Conservation (phyloP, 164 flowering plant species). For the Kalanchoe fedtschenkoi region DNA sequence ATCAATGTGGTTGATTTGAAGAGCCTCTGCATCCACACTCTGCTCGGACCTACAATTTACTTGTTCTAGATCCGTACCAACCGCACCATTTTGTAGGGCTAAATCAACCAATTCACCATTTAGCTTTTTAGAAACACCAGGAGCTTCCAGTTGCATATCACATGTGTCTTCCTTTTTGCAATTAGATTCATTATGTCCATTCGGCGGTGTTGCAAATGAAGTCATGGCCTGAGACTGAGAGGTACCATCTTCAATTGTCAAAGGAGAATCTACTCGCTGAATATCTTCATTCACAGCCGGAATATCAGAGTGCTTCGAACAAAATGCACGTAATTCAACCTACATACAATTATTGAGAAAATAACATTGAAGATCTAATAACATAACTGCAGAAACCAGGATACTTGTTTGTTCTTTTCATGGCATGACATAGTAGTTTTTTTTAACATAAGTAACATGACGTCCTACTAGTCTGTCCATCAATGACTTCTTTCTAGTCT, state of each 20-base stretch:
- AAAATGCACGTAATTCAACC: slow-evolving; percentile 90
- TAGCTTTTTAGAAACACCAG: slow-evolving; percentile 7
- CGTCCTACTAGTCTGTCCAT: neutral
- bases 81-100: slow-evolving; percentile 16
- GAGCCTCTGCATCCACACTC: neutral
- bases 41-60: neutral
- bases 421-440: too few species aligned
- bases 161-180: slow-evolving; percentile 31
- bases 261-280: slow-evolving; percentile 8
- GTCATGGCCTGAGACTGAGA: slow-evolving; percentile 14
- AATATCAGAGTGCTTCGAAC: slow-evolving; percentile 69
- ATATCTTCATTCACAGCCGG: slow-evolving; percentile 10
- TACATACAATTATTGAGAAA: slow-evolving; percentile 10
- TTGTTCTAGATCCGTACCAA: neutral
- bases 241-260: slow-evolving; percentile 19
- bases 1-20: neutral
- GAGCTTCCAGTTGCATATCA: slow-evolving; percentile 15
- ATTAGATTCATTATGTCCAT: slow-evolving; percentile 24
- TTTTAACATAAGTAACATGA: neutral
- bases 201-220: slow-evolving; percentile 15
- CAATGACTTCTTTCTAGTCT: neutral
- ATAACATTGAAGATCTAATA: neutral
- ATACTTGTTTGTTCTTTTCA: neutral
- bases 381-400: neutral
- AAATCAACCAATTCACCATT: slow-evolving; percentile 16